phyloP scores from a whole-genome alignment of 495 filamentous ascomycete genomes.

The Glarea lozoyensis region DNA sequence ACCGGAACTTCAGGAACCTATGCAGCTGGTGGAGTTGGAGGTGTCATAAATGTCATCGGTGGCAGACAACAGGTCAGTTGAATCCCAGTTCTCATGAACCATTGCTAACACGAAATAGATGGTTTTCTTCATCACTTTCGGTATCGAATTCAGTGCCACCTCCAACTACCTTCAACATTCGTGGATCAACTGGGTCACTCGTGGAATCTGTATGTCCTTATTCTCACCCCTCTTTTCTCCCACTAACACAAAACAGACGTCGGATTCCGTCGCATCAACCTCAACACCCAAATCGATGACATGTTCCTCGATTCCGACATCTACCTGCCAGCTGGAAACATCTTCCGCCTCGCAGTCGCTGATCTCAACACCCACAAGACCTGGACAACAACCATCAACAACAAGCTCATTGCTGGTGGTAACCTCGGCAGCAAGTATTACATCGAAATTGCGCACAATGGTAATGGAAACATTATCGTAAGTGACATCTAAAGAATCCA shows the following conservation, averaged over 20 bases:
- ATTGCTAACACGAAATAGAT: slow-evolving; percentile 38
- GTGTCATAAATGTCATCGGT: slow-evolving; percentile 51
- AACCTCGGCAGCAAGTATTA: slow-evolving; percentile 40
- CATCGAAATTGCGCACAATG: slow-evolving; percentile 51
- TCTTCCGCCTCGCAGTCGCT: slow-evolving; percentile 40
- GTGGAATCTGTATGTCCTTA: slow-evolving; percentile 46
- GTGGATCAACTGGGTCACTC: slow-evolving; percentile 55
- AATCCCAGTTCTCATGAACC: slow-evolving; percentile 42
- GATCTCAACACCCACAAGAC: slow-evolving; percentile 39
- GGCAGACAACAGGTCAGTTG: slow-evolving; percentile 48
- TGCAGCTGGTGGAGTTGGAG: slow-evolving; percentile 29
- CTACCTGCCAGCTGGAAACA: slow-evolving; percentile 33
- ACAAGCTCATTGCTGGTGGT: slow-evolving; percentile 33
- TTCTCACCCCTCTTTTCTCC: no score
- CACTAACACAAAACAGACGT: slow-evolving; percentile 45
- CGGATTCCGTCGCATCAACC: slow-evolving; percentile 20
- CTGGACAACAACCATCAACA: slow-evolving; percentile 44
- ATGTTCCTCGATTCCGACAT: slow-evolving; percentile 50
- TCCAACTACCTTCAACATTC: slow-evolving; percentile 51
- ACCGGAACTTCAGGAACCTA: slow-evolving; percentile 16
- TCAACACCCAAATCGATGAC: slow-evolving; percentile 41
- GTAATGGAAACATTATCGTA: slow-evolving; percentile 49
- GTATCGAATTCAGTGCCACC: slow-evolving; percentile 44
- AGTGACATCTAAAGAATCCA: slow-evolving; percentile 22
- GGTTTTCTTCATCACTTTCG: slow-evolving; percentile 49